Percentiles rank a stretch among this genome's conserved stretches.
Conservation (phyloP, 768 basidiomycete species). For the Sarcodon aspratus region DNA sequence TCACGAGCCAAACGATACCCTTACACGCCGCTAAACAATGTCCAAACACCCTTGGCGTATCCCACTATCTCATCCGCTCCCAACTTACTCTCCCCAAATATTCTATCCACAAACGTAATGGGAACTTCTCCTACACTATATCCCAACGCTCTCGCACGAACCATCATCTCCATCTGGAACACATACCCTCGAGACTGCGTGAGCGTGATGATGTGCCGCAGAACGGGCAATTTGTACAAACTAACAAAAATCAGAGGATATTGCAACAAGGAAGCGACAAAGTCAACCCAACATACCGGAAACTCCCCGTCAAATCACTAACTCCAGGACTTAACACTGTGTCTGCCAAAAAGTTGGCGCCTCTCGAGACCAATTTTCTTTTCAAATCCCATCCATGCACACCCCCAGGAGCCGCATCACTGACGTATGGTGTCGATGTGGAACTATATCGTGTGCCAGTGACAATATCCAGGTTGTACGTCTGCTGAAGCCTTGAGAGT, state of each 20-base stretch:
- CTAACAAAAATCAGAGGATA: slow-evolving; percentile 23
- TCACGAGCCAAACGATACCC: background rate
- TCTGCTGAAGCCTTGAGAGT: slow-evolving; percentile 58
- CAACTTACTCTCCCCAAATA: slow-evolving; percentile 90
- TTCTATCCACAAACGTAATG: slow-evolving; percentile 89
- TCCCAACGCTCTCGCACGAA: slow-evolving; percentile 71
- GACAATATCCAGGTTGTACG: slow-evolving; percentile 86
- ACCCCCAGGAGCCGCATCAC: slow-evolving; percentile 63
- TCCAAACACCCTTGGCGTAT: slow-evolving; percentile 80
- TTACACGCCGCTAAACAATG: slow-evolving; percentile 64
- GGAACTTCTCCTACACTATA: slow-evolving; percentile 87
- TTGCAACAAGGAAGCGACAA: background rate
- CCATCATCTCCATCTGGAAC: slow-evolving; percentile 99
- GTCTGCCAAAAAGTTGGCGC: slow-evolving; percentile 85
- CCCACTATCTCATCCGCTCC: slow-evolving; percentile 81
- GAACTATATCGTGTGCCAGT: slow-evolving; percentile 84
- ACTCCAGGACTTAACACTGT: slow-evolving; percentile 79
- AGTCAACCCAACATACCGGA: slow-evolving; percentile 45
- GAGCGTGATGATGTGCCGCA: slow-evolving; percentile 74
- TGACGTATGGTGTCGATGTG: slow-evolving; percentile 41
- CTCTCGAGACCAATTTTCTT: slow-evolving; percentile 78
- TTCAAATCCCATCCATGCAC: slow-evolving; percentile 91
- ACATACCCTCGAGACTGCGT: slow-evolving; percentile 88
- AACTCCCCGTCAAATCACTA: slow-evolving; percentile 85
- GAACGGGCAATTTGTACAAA: slow-evolving; percentile 64